These are phyloP conservation scores for Holtermannia corniformis DNA, from an alignment of 768 basidiomycete genomes.

Conservation along the genomic window DNA sequence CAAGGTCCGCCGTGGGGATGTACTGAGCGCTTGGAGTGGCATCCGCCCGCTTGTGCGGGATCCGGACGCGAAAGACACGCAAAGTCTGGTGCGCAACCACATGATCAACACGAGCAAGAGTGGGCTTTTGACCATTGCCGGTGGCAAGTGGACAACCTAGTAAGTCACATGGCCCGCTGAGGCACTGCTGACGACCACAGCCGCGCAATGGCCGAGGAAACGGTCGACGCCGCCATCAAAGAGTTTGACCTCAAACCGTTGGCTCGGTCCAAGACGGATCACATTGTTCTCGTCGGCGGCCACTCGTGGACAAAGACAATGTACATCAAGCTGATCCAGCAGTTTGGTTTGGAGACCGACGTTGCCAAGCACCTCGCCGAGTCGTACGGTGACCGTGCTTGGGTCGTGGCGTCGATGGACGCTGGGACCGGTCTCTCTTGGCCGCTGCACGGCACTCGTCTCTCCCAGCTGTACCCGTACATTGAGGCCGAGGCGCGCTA, in stretches of 20 bases:
- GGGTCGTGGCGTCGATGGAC: constrained; percentile 79
- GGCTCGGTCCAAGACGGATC: constrained; percentile 66
- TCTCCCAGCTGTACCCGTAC: constrained; percentile 67
- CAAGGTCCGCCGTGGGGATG: constrained; percentile 86
- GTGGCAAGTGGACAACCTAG: constrained; percentile 99
- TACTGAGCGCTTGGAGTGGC: constrained; percentile 90
- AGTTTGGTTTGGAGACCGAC: constrained; percentile 80
- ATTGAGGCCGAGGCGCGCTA: constrained; percentile 91
- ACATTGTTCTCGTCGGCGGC: constrained; percentile 74
- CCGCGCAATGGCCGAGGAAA: constrained; percentile 83
- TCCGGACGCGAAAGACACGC: constrained; percentile 63
- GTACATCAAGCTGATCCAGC: constrained; percentile 92
- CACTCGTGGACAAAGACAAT: constrained; percentile 92
- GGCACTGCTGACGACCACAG: constrained; percentile 1
- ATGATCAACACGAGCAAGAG: constrained; percentile 72
- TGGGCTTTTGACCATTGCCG: constrained; percentile 85
- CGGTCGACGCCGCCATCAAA: constrained; percentile 76
- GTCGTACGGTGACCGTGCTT: constrained; percentile 91
- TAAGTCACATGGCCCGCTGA: constrained; percentile 38
- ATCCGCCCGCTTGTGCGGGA: constrained; percentile 82
- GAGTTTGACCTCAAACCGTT: constrained; percentile 57
- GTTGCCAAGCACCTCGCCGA: constrained; percentile 89
- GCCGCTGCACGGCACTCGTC: constrained; percentile 75
- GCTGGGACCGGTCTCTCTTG: constrained; percentile 59
- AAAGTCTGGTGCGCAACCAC: constrained; percentile 85